Conservation (phyloP, 129 eudicot species). For the Pseudognaphalium luteoalbum region DNA sequence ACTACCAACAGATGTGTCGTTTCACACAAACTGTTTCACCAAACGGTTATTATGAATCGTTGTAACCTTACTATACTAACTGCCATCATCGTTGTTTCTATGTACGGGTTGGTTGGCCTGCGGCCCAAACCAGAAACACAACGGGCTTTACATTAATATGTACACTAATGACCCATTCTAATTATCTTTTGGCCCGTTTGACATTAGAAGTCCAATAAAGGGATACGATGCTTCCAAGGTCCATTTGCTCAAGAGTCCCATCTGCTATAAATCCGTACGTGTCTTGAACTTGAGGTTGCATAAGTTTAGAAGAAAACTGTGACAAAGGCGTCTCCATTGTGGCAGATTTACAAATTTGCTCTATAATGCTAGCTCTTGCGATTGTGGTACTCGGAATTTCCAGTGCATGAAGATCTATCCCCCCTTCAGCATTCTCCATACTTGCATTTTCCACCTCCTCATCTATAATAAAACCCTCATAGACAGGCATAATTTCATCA, state of each 20-base stretch:
- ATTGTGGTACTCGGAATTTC: conserved; percentile 41
- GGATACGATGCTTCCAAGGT: conserved; percentile 26
- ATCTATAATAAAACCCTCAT: conserved; percentile 61
- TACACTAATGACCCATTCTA: no score
- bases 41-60: no score
- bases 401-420: conserved; percentile 37
- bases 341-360: conserved; percentile 63
- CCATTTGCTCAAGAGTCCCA: conserved; percentile 53
- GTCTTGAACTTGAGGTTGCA: conserved; percentile 34
- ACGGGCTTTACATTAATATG: no score
- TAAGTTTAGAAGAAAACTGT: conserved; percentile 46
- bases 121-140: no score
- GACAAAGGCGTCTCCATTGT: conserved; percentile 56
- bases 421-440: conserved; percentile 38
- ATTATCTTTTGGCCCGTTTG: no score
- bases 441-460: conserved; percentile 38
- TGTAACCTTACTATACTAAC: no score
- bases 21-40: no score
- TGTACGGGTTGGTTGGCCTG: no score
- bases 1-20: no score
- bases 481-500: conserved; percentile 61
- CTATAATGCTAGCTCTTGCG: conserved; percentile 59
- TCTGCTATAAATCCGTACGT: conserved; percentile 46
- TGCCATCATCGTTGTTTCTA: no score
- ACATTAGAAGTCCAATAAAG: no score